phyloP scores from a whole-genome alignment of 2,329 filamentous ascomycete species.

The Colletotrichum plurivorum region DNA sequence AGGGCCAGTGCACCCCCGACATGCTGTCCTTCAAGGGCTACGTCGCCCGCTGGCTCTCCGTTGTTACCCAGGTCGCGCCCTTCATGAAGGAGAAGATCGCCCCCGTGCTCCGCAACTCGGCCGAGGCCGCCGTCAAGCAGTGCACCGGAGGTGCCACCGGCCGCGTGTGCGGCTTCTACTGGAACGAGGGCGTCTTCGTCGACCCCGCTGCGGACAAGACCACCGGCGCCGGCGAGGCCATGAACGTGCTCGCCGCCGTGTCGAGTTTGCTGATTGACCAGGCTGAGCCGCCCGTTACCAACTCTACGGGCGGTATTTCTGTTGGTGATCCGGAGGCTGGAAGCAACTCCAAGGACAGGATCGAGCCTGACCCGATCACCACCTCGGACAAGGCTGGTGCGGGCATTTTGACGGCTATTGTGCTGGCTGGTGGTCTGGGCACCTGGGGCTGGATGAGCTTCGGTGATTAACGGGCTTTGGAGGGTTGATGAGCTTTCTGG shows the following conservation, averaged over 20 bases:
- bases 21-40: constrained; percentile 82
- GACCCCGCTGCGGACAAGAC: constrained; percentile 67
- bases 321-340: constrained; percentile 59
- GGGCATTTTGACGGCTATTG: constrained; percentile 61
- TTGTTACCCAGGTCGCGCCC: constrained; percentile 74
- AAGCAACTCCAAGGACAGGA: constrained; percentile 48
- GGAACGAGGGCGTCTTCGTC: constrained; percentile 63
- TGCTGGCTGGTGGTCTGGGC: constrained; percentile 57
- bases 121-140: constrained; percentile 71
- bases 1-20: constrained; percentile 75
- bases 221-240: constrained; percentile 70
- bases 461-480: constrained; percentile 12
- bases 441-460: constrained; percentile 67
- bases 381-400: constrained; percentile 63
- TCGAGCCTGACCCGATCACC: constrained; percentile 53
- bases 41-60: constrained; percentile 75
- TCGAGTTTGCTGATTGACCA: constrained; percentile 62
- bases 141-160: constrained; percentile 73
- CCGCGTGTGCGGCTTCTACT: constrained; percentile 75
- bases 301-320: constrained; percentile 65
- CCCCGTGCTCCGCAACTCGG: constrained; percentile 70
- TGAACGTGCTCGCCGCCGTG: constrained; percentile 70
- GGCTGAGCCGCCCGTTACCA: constrained; percentile 58
- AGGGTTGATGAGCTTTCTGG: not conserved
- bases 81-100: constrained; percentile 68